Conservation (phyloP, 331 rosid genomes). For the Rosa hybrid region DNA sequence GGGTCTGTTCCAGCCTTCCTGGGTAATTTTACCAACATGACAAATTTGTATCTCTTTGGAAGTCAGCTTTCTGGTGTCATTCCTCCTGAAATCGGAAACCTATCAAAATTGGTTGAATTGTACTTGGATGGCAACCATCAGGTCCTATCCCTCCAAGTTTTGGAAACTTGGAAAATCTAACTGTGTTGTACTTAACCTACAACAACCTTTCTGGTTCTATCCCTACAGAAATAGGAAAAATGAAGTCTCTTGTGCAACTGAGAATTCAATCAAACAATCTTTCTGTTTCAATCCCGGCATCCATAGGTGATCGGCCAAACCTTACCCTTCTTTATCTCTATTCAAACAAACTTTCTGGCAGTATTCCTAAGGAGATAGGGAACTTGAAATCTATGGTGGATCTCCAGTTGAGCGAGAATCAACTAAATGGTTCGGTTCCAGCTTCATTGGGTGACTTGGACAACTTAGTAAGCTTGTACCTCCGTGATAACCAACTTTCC, state of each 20-base stretch:
- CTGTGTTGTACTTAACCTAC: neutral
- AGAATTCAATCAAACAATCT: neutral
- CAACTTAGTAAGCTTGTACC: neutral
- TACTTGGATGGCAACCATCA: neutral
- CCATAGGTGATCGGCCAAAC: slow-evolving; percentile 5
- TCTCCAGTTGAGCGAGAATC: slow-evolving; percentile 1
- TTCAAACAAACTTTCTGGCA: slow-evolving; percentile 10
- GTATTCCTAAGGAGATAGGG: slow-evolving; percentile 26
- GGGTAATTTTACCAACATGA: neutral
- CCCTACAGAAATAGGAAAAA: slow-evolving; percentile 6
- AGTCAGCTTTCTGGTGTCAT: slow-evolving; percentile 2
- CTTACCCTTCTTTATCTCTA: neutral
- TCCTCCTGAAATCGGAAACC: slow-evolving; percentile 19
- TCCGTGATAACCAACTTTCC: slow-evolving; percentile 18
- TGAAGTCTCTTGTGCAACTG: neutral
- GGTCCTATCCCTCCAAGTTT: slow-evolving; percentile 11
- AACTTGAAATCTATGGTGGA: neutral
- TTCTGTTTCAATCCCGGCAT: slow-evolving; percentile 17
- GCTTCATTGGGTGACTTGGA: slow-evolving; percentile 2
- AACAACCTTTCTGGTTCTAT: slow-evolving; percentile 5
- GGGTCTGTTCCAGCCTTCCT: slow-evolving; percentile 17
- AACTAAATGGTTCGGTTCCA: slow-evolving; percentile 17
- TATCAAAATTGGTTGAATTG: neutral
- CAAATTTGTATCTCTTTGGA: neutral
- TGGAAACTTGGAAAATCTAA: slow-evolving; percentile 6